Evolutionary conservation across 495 filamentous ascomycete species (phyloP).

Genomic region (Annulohypoxylon bovei): DNA sequence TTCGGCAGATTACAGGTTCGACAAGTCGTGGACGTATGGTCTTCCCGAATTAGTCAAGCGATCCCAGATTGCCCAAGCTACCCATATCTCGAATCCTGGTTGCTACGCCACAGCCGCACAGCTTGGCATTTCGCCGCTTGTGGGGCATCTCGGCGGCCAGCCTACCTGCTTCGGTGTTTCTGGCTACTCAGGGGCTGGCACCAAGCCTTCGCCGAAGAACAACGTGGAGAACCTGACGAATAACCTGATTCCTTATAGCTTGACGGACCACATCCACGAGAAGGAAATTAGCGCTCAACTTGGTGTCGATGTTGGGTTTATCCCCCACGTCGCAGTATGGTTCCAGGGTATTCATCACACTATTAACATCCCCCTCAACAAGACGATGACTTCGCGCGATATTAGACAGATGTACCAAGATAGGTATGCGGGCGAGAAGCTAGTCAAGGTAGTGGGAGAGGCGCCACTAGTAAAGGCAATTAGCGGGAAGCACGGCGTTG

Average conservation of each 20-base stretch:
- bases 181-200: conserved; percentile 95
- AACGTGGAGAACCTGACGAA: conserved; percentile 85
- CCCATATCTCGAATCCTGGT: conserved; percentile 91
- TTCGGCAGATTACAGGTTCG: conserved; percentile 94
- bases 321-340: conserved; percentile 95
- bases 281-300: conserved; percentile 85
- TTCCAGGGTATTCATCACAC: conserved; percentile 97
- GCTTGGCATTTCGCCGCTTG: conserved; percentile 85
- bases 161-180: conserved; percentile 93
- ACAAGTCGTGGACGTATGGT: conserved; percentile 91
- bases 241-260: conserved; percentile 91
- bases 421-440: conserved; percentile 91
- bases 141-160: conserved; percentile 79
- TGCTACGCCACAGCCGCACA: conserved; percentile 98
- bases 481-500: conserved; percentile 87
- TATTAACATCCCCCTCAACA: conserved; percentile 85
- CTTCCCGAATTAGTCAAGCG: conserved; percentile 88
- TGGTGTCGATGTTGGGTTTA: conserved; percentile 81
- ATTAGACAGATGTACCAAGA: conserved; percentile 96
- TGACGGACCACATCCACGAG: conserved; percentile 98
- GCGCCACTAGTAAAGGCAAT: conserved; percentile 89
- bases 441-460: conserved; percentile 92
- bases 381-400: conserved; percentile 87
- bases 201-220: conserved; percentile 96
- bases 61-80: conserved; percentile 80